Conservation (phyloP, 768 basidiomycete genomes). For the Suillus brevipes region DNA sequence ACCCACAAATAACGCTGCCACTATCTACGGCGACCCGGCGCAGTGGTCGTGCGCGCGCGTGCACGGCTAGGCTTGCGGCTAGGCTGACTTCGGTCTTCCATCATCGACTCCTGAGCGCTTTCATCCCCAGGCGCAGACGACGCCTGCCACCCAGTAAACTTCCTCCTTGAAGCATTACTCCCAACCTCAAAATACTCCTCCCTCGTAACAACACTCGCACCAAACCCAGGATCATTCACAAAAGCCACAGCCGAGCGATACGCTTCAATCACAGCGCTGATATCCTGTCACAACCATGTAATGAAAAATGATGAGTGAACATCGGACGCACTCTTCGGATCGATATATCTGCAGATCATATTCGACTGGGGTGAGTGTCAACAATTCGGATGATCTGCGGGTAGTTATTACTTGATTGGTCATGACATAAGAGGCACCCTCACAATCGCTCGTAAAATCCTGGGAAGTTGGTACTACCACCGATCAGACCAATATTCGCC, state of each 20-base stretch:
- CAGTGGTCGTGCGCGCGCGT: constrained; percentile 23
- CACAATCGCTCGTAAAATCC: constrained; percentile 80
- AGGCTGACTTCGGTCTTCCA: constrained; percentile 24
- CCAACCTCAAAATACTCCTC: constrained; percentile 87
- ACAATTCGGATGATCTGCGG: constrained; percentile 68
- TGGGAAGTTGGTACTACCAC: constrained; percentile 76
- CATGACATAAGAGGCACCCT: constrained; percentile 27
- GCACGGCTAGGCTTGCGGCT: constrained; percentile 30
- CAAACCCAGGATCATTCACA: constrained; percentile 51
- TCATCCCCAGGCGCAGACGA: constrained; percentile 20
- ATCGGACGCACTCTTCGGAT: constrained; percentile 64
- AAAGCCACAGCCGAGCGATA: constrained; percentile 63
- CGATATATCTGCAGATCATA: constrained; percentile 73
- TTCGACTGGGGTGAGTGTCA: constrained; percentile 78
- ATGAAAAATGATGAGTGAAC: constrained; percentile 8
- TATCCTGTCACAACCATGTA: constrained; percentile 14
- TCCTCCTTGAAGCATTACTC: constrained; percentile 69
- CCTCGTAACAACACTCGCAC: constrained; percentile 60
- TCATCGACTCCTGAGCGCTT: constrained; percentile 16
- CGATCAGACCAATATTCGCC: constrained; percentile 89
- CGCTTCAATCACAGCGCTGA: constrained; percentile 65
- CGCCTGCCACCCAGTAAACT: constrained; percentile 65
- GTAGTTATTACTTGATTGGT: constrained; percentile 13
- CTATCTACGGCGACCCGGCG: constrained; percentile 31
- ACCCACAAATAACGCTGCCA: neutral